Conservation (phyloP, 306 rosid genomes). For the Glycine latifolia region DNA sequence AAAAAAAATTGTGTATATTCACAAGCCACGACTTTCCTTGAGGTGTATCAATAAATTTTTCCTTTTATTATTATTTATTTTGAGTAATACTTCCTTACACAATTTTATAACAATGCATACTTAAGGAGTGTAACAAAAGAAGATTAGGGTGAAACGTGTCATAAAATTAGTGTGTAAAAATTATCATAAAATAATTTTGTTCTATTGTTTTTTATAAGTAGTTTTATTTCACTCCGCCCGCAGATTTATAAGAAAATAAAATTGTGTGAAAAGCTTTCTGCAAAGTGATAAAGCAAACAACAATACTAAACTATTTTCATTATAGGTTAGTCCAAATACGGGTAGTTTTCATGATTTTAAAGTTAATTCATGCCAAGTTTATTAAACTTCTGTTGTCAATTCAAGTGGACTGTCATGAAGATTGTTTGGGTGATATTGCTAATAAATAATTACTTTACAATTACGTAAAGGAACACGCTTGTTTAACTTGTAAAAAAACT, state of each 20-base stretch:
- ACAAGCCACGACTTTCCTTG: no score
- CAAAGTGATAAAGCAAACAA: not conserved
- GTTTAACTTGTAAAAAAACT: not conserved
- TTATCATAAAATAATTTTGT: not conserved
- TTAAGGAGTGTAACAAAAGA: no score
- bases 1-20: no score
- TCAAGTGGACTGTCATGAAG: slow-evolving; percentile 8
- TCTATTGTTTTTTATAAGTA: not conserved
- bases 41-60: no score
- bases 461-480: not conserved
- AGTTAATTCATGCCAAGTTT: not conserved
- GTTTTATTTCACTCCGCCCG: not conserved
- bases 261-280: not conserved
- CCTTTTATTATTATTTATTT: no score
- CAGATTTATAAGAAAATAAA: not conserved
- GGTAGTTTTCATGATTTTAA: slow-evolving; percentile 3
- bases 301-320: not conserved
- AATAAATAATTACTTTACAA: not conserved
- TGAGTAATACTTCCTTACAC: no score
- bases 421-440: not conserved
- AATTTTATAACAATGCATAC: no score
- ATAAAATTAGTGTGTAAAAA: not conserved
- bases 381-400: not conserved
- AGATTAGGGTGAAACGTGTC: no score
- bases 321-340: not conserved